These are phyloP conservation scores for Xylaria sp. DNA, from an alignment of 2,329 filamentous ascomycete species.

Conservation along the genomic window DNA sequence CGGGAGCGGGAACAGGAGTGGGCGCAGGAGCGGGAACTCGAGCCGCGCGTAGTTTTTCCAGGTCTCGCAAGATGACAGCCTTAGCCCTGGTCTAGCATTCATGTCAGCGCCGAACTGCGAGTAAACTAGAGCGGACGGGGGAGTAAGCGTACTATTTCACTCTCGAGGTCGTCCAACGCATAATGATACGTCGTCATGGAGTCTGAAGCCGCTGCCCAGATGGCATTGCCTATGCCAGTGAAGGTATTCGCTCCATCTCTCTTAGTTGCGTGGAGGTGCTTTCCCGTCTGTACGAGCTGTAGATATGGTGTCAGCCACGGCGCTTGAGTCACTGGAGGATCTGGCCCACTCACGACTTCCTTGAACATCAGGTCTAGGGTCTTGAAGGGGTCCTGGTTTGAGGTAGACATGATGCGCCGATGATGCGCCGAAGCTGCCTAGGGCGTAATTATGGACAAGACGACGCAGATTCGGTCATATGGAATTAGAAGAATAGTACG, in stretches of 20 bases:
- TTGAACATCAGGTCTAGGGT: constrained; percentile 57
- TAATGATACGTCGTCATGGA: constrained; percentile 53
- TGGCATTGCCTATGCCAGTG: constrained; percentile 35
- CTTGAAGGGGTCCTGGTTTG: constrained; percentile 46
- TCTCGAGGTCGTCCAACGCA: constrained; percentile 59
- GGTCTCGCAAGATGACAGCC: constrained; percentile 57
- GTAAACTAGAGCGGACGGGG: neutral
- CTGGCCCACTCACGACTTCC: constrained; percentile 51
- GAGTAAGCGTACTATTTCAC: constrained; percentile 53
- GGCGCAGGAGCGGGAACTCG: constrained; percentile 30
- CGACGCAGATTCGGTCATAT: too few species aligned
- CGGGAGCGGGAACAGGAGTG: constrained; percentile 25
- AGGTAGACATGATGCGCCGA: constrained; percentile 37
- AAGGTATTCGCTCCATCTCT: constrained; percentile 49
- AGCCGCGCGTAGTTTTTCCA: constrained; percentile 45
- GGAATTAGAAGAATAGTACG: too few species aligned
- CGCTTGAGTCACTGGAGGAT: neutral
- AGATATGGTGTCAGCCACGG: constrained; percentile 17
- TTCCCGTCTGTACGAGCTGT: constrained; percentile 63
- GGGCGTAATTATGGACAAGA: neutral
- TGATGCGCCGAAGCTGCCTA: constrained; percentile 21
- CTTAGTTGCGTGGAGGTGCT: constrained; percentile 53
- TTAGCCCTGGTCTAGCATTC: constrained; percentile 52
- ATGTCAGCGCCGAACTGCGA: constrained; percentile 9
- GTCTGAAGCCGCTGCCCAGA: constrained; percentile 49